Conservation (phyloP, 441 rosid genomes). For the Manihot esculenta region DNA sequence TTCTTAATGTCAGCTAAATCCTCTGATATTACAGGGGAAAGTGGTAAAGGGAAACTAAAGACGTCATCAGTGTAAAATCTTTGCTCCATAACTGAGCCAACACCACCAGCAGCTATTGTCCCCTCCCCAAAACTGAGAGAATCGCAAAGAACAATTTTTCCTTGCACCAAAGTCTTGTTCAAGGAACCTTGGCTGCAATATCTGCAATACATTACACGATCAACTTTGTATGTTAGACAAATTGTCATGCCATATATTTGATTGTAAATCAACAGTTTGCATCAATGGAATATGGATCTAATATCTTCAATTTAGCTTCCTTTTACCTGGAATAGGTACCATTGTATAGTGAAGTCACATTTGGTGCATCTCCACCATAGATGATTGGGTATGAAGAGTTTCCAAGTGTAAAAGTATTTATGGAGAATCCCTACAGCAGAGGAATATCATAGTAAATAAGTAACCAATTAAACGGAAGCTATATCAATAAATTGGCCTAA, state of each 20-base stretch:
- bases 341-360: neutral
- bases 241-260: no score
- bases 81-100: slow-evolving; percentile 40
- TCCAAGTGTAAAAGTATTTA: slow-evolving; percentile 39
- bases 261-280: no score
- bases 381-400: slow-evolving; percentile 37
- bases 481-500: no score
- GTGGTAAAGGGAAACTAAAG: slow-evolving; percentile 29
- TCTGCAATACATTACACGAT: slow-evolving; percentile 22
- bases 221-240: no score
- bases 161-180: slow-evolving; percentile 40
- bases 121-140: slow-evolving; percentile 50
- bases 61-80: slow-evolving; percentile 23
- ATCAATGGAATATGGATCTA: no score
- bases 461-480: no score
- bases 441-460: slow-evolving; percentile 18
- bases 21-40: slow-evolving; percentile 11
- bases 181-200: slow-evolving; percentile 22
- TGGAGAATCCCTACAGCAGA: slow-evolving; percentile 46
- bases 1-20: slow-evolving; percentile 17
- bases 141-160: slow-evolving; percentile 62
- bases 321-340: neutral
- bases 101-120: slow-evolving; percentile 52
- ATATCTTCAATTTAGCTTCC: neutral
- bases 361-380: slow-evolving; percentile 44